Conservation (phyloP, 495 filamentous ascomycete species). For the Aspergillus mulundensis region DNA sequence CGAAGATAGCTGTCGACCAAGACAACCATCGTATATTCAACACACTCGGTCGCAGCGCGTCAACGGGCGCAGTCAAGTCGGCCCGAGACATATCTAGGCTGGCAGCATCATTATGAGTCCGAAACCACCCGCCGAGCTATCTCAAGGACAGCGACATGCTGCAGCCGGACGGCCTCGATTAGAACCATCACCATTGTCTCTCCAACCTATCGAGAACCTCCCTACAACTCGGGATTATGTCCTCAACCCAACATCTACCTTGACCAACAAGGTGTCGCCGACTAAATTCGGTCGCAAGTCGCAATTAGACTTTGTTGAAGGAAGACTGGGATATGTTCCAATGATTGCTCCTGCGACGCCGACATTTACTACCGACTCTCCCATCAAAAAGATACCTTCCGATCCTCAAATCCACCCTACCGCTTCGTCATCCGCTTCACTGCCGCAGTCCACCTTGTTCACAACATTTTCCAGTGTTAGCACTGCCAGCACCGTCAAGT, state of each 20-base stretch:
- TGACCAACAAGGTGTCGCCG: constrained; percentile 57
- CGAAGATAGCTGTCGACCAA: no score
- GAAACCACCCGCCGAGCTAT: constrained; percentile 63
- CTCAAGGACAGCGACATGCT: constrained; percentile 56
- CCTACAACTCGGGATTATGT: constrained; percentile 45
- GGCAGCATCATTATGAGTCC: constrained; percentile 49
- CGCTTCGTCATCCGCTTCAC: constrained; percentile 44
- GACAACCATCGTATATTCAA: no score
- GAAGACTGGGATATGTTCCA: constrained; percentile 49
- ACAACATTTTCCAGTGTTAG: constrained; percentile 55
- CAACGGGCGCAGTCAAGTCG: not conserved
- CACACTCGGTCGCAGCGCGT: no score
- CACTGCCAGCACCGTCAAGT: constrained; percentile 16
- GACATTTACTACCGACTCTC: constrained; percentile 75
- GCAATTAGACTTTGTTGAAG: constrained; percentile 32
- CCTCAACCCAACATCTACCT: constrained; percentile 51
- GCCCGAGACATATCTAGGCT: not conserved
- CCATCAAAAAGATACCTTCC: constrained; percentile 69
- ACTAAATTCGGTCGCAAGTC: constrained; percentile 42
- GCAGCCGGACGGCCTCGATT: constrained; percentile 49
- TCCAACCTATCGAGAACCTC: constrained; percentile 43
- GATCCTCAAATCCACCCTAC: constrained; percentile 36
- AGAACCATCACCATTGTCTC: constrained; percentile 47
- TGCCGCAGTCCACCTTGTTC: constrained; percentile 62
- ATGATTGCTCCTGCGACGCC: constrained; percentile 67